phyloP scores from a whole-genome alignment of 2,329 filamentous ascomycete species.

The Sclerotinia trifoliorum region DNA sequence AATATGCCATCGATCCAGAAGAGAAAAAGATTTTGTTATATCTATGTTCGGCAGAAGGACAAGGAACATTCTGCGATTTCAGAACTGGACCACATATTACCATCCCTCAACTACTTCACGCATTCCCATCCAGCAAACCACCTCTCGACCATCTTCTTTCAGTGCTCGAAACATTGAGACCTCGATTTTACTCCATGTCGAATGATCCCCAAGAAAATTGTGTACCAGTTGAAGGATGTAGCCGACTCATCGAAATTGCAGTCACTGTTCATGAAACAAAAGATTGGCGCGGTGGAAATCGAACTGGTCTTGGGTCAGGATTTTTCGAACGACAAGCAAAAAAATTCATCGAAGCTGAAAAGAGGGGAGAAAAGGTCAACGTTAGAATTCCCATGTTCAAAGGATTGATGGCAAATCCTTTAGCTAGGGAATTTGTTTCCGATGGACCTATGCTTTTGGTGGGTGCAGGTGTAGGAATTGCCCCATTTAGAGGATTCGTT shows the following conservation, averaged over 20 bases:
- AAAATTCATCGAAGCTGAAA: slow-evolving; percentile 66
- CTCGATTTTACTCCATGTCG: slow-evolving; percentile 95
- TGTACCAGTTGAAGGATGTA: slow-evolving; percentile 46
- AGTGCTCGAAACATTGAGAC: slow-evolving; percentile 85
- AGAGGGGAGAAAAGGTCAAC: slow-evolving; percentile 57
- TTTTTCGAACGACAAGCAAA: slow-evolving; percentile 86
- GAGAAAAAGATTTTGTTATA: slow-evolving; percentile 88
- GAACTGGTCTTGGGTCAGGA: slow-evolving; percentile 86
- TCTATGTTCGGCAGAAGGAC: slow-evolving; percentile 84
- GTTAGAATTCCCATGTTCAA: slow-evolving; percentile 95
- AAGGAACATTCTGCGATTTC: slow-evolving; percentile 90
- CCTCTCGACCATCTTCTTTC: slow-evolving; percentile 80
- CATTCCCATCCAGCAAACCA: slow-evolving; percentile 89
- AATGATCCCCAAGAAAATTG: slow-evolving; percentile 79
- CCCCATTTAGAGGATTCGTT: slow-evolving; percentile 96
- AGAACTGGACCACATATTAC: slow-evolving; percentile 86
- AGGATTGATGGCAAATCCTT: slow-evolving; percentile 93
- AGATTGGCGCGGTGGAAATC: slow-evolving; percentile 70
- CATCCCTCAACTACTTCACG: slow-evolving; percentile 79
- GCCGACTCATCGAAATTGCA: slow-evolving; percentile 90
- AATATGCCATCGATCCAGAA: slow-evolving; percentile 73
- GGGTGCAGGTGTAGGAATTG: slow-evolving; percentile 93
- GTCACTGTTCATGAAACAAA: slow-evolving; percentile 87
- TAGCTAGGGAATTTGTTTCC: slow-evolving; percentile 85
- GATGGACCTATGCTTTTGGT: slow-evolving; percentile 98